These are phyloP conservation scores for Cardamine occulta DNA, from an alignment of 345 rosid genomes.

Conservation along the genomic window DNA sequence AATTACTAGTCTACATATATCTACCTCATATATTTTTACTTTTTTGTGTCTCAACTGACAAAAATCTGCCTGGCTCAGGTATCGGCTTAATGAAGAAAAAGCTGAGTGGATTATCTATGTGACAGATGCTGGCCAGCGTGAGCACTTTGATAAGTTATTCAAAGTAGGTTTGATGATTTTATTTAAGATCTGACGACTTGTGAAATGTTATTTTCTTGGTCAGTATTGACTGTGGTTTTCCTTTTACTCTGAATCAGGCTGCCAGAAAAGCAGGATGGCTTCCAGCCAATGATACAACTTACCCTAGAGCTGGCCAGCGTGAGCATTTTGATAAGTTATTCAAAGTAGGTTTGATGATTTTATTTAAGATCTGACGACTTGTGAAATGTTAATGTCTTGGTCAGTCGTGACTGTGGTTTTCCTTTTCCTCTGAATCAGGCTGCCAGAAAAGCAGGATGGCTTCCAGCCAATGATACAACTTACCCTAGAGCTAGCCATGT, in stretches of 20 bases:
- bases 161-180: constrained; percentile 49
- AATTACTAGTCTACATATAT: too few relatives aligned
- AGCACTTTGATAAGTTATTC: constrained; percentile 81
- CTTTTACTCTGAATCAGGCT: constrained; percentile 49
- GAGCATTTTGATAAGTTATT: constrained; percentile 82
- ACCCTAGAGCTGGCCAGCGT: constrained; percentile 69
- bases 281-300: constrained; percentile 50
- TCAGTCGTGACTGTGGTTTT: too few relatives aligned
- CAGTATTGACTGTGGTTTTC: too few relatives aligned
- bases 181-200: background rate
- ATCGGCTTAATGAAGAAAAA: constrained; percentile 81
- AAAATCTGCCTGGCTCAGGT: constrained; percentile 48
- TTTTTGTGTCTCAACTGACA: background rate
- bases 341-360: constrained; percentile 51
- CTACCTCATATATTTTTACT: too few relatives aligned
- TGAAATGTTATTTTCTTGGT: background rate
- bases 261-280: constrained; percentile 80
- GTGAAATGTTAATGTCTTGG: background rate
- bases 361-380: background rate
- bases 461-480: constrained; percentile 50
- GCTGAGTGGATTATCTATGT: constrained; percentile 90
- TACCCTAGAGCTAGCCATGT: constrained; percentile 74
- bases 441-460: constrained; percentile 77
- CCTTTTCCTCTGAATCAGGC: constrained; percentile 48
- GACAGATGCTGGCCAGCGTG: constrained; percentile 87